phyloP scores from a whole-genome alignment of 306 rosid genomes.

The Vicia villosa region DNA sequence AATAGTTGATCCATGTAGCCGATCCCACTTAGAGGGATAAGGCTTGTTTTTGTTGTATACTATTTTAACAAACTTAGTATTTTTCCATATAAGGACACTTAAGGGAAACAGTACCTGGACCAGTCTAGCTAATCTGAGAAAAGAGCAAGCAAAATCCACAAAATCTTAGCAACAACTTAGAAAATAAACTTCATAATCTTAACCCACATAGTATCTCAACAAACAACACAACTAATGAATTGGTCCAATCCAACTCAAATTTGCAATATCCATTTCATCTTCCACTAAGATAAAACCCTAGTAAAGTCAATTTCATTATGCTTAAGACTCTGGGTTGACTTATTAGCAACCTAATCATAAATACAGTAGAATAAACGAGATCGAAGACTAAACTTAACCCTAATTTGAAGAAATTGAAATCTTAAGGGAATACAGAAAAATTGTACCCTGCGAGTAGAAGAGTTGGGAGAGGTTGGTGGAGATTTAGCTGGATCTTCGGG shows the following conservation, averaged over 20 bases:
- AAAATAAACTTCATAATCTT: not conserved
- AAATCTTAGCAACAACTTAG: slow-evolving; percentile 9
- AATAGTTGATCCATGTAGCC: no score
- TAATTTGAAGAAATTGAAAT: not conserved
- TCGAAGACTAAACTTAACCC: slow-evolving; percentile 27
- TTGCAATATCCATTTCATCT: no score
- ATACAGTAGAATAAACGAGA: not conserved
- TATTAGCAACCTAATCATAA: not conserved
- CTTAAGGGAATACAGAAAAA: not conserved
- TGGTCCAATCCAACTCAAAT: not conserved
- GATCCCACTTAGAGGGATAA: no score
- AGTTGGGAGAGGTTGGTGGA: slow-evolving; percentile 73
- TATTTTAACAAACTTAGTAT: not conserved
- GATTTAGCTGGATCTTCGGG: slow-evolving; percentile 91
- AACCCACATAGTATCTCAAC: not conserved
- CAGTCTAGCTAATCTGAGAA: not conserved
- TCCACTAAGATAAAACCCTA: not conserved
- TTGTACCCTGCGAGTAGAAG: slow-evolving; percentile 83
- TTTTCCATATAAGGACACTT: not conserved
- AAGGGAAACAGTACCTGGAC: slow-evolving; percentile 1
- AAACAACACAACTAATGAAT: not conserved
- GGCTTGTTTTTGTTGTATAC: not conserved
- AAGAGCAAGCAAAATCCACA: slow-evolving; percentile 13
- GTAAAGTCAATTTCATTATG: not conserved
- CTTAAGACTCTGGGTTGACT: slow-evolving; percentile 22